Evolutionary conservation across 164 flowering plant genomes (phyloP), one percentile per base, ranked within the genome.

Genomic region (Sextonia rubra): DNA sequence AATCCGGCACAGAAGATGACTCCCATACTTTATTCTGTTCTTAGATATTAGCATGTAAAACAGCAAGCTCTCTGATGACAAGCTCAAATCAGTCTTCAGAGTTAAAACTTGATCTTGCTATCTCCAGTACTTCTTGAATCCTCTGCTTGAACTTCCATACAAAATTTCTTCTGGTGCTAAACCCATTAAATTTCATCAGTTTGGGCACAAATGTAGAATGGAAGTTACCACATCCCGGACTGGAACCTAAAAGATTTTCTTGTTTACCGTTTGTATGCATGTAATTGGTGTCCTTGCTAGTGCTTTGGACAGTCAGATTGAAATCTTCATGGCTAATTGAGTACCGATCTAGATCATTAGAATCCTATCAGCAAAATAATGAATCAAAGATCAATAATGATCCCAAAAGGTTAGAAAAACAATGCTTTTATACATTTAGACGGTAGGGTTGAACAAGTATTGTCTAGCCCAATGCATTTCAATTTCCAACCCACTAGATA

Each of bases 1-100:
- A 72, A 81, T n/a, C 62, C 76, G 64, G 47, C 93, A 90, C 8
- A 91, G 81, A 56, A 83, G 86, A 72, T 91, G 71, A 71, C 87
- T 74, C 17, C 96, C 94, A 52, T 89, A 85, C 27, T 87, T 82
- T 47, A 86, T 78, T 81, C 90, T 81, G 78, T 80, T 89, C 70
- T 75, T 86, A 20, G 71, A 48, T 3, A 80, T 17, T 60, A 91
- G 86, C 70, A 68, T 81, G 68, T 91, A 90, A 72, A 85, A 78
- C 73, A 93, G 71, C 49, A 89, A 64, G 74, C 70, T 78, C 70
- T 93, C 85, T 14, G 72, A 61, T 11, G 69, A 63, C 48, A 73
- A 66, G 29, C 74, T 71, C 37, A 74, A 60, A 47, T 37, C 78
- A 87, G 26, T 80, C 88, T 20, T 77, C 86, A 26, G 69, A 68